A percentile compares a stretch with the other conserved stretches of the same genome.
Conservation (phyloP, 352 stramenopile genomes). For the Pythium utonaiense region DNA sequence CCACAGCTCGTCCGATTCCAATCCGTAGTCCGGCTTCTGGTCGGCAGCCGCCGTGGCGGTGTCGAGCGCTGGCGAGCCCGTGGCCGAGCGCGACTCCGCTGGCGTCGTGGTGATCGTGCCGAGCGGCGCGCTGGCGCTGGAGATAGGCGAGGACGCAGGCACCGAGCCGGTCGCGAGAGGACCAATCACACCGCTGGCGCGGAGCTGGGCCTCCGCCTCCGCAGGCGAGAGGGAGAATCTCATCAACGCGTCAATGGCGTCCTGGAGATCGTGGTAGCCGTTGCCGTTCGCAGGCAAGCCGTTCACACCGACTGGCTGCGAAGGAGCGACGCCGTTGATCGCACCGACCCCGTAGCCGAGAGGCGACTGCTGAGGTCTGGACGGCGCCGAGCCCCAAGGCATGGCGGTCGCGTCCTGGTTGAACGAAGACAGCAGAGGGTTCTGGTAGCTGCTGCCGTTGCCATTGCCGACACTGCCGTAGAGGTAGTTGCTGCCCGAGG, state of each 20-base stretch:
- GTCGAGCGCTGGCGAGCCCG: slow-evolving; percentile 11
- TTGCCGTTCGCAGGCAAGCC: slow-evolving; percentile 23
- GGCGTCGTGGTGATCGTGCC: slow-evolving; percentile 33
- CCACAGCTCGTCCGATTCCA: slow-evolving; percentile 70
- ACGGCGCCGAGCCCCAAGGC: slow-evolving; percentile 13
- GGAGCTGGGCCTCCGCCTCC: slow-evolving; percentile 32
- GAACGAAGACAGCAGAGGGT: slow-evolving; percentile 60
- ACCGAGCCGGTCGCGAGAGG: slow-evolving; percentile 1
- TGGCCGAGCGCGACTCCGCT: slow-evolving; percentile 14
- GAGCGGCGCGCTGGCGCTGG: slow-evolving; percentile 15
- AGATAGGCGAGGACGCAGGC: neutral
- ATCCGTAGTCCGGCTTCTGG: slow-evolving; percentile 50
- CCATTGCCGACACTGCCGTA: slow-evolving; percentile 25
- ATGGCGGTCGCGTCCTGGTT: slow-evolving; percentile 34
- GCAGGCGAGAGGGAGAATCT: slow-evolving; percentile 71
- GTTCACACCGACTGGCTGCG: slow-evolving; percentile 26
- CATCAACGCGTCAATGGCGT: slow-evolving; percentile 87
- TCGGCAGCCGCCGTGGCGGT: slow-evolving; percentile 15
- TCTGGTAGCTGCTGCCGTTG: slow-evolving; percentile 32
- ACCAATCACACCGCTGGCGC: slow-evolving; percentile 7
- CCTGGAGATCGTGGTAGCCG: slow-evolving; percentile 73
- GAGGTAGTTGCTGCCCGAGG: slow-evolving; percentile 32
- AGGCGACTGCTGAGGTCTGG: slow-evolving; percentile 3
- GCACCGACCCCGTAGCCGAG: slow-evolving; percentile 9
- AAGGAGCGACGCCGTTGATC: slow-evolving; percentile 16